These are phyloP conservation scores for Kuraishia capsulata DNA, from an alignment of 805 yeast genomes.

Conservation along the genomic window DNA sequence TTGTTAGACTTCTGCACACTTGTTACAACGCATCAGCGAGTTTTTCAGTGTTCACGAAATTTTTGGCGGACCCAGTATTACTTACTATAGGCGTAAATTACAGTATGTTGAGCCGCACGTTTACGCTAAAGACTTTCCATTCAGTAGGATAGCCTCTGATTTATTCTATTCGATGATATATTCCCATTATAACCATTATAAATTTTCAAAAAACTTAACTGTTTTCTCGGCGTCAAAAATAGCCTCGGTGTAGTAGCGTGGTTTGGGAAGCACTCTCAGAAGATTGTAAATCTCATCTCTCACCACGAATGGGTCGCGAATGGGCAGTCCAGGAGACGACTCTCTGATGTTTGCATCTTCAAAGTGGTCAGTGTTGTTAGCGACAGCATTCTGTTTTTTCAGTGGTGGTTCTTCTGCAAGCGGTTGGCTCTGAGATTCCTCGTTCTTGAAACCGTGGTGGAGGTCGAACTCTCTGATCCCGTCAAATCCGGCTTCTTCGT, in stretches of 20 bases:
- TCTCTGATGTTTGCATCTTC: not conserved
- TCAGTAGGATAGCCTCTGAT: not conserved
- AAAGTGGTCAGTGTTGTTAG: too few relatives aligned
- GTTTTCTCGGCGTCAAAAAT: slow-evolving; percentile 48
- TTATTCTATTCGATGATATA: not conserved
- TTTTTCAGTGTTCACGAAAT: too few relatives aligned
- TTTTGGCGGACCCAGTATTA: not conserved
- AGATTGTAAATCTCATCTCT: slow-evolving; percentile 38
- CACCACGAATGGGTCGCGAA: slow-evolving; percentile 17
- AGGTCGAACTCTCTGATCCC: slow-evolving; percentile 29
- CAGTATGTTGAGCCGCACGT: not conserved
- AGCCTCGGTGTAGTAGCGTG: slow-evolving; percentile 41
- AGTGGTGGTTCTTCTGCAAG: slow-evolving; percentile 7
- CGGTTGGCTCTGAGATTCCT: not conserved
- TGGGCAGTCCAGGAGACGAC: not conserved
- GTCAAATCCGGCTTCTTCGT: slow-evolving; percentile 24
- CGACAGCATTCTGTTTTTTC: not conserved
- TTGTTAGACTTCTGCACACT: too few relatives aligned
- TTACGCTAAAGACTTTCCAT: not conserved
- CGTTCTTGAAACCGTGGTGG: slow-evolving; percentile 10
- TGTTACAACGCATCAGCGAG: too few relatives aligned
- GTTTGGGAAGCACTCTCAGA: slow-evolving; percentile 50
- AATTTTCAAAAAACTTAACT: slow-evolving; percentile 21
- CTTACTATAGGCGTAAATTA: not conserved
- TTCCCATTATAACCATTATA: too few relatives aligned